Base-by-base conservation (phyloP, 2,329 filamentous ascomycete species). In the Colletotrichum nymphaeae region DNA sequence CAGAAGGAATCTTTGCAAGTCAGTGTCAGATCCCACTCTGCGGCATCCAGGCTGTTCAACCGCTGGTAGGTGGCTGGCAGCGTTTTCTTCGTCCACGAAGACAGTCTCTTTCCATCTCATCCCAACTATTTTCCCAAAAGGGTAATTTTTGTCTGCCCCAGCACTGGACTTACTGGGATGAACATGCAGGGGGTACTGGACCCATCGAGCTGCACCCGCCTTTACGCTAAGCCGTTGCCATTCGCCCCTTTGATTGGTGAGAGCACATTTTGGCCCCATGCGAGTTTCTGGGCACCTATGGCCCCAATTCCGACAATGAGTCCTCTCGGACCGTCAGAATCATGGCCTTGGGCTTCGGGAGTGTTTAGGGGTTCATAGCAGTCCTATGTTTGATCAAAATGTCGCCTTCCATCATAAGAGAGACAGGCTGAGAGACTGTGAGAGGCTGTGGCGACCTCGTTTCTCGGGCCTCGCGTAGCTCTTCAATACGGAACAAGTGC, bases 61-160 rank as follows among this genome's bases (percentile, higher is more conserved):
- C 19, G 19, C 30, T 52, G 5, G 52, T 49, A 49, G 6, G 56
- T 57, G 60, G 28, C 32, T 60, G 67, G 32, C 26, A 24, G 26
- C n/a, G 32, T 53, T 63, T 26, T 22, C 26, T 24, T 32, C 35
- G 60, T 16, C 26, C n/a, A 63, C 24, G 22, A 16, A 26, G 24
- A 32, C 24, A 22, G 19, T 12, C 16, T 49, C 19, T 57, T 62
- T 46, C 67, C 70, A 60, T 24, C 16, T 28, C 16, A 63, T 55
- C 11, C 26, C 35, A 60, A 52, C 71, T 73, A 71, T 71, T 73
- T 66, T 66, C 71, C 68, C 42, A 70, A 71, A 57, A 63, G 14
- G 62, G 71, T 35, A 73, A 71, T 71, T 71, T 68, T 63, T 52
- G 60, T 28, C 30, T 11, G 37, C 26, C 56, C 22, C 30, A 22